A percentile compares a stretch with the other conserved stretches of the same genome.
Evolutionary conservation across 345 rosid genomes (phyloP).

Genomic region (Eucalyptus curtisii): DNA sequence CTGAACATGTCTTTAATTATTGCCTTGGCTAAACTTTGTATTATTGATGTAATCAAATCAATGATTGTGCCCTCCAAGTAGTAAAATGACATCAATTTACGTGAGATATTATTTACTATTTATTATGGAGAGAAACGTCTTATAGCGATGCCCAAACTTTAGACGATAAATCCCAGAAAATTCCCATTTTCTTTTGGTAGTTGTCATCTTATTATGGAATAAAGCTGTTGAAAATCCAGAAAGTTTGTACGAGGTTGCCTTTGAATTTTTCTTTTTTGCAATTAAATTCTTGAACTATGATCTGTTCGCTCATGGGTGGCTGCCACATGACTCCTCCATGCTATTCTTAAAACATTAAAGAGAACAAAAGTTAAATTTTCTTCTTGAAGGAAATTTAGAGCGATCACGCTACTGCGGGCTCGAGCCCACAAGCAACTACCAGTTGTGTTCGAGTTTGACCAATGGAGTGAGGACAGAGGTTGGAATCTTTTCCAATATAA

Average conservation of each 20-base stretch:
- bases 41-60: neutral
- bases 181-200: neutral
- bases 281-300: neutral
- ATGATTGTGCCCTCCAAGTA: neutral
- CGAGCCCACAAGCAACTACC: too few relatives aligned
- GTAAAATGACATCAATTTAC: neutral
- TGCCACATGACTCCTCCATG: neutral
- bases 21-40: neutral
- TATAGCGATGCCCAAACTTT: neutral
- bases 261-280: neutral
- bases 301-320: neutral
- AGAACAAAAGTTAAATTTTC: too few relatives aligned
- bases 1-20: neutral
- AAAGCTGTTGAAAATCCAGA: accelerated
- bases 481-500: neutral
- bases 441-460: neutral
- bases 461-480: neutral
- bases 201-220: neutral
- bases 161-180: neutral
- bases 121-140: neutral
- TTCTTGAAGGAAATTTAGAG: accelerated
- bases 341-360: neutral
- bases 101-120: too few relatives aligned
- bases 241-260: accelerated
- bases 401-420: neutral